phyloP scores from a whole-genome alignment of 2,329 filamentous ascomycete species.

The Aspergillus proliferans region DNA sequence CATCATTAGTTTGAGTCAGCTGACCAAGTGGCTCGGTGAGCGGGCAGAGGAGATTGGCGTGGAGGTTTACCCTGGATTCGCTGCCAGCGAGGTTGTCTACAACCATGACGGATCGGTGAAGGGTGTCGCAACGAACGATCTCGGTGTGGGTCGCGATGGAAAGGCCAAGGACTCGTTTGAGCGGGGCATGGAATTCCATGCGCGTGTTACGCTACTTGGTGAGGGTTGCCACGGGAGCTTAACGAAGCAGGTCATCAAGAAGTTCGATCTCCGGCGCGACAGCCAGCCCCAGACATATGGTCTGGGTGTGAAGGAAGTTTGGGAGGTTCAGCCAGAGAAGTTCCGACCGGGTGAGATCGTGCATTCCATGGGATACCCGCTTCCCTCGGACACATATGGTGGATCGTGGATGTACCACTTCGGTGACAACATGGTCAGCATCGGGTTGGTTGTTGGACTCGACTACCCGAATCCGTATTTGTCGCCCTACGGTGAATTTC shows the following conservation, averaged over 20 bases:
- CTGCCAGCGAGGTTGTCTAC: slow-evolving; percentile 88
- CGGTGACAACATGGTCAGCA: slow-evolving; percentile 88
- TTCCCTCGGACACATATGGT: slow-evolving; percentile 84
- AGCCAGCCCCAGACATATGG: slow-evolving; percentile 94
- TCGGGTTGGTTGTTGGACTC: slow-evolving; percentile 85
- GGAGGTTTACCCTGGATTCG: slow-evolving; percentile 93
- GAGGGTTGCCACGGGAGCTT: slow-evolving; percentile 95
- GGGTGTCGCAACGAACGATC: slow-evolving; percentile 92
- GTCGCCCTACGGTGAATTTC: slow-evolving; percentile 91
- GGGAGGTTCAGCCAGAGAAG: slow-evolving; percentile 91
- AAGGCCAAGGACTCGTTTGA: slow-evolving; percentile 87
- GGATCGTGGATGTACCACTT: slow-evolving; percentile 99
- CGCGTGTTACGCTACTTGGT: slow-evolving; percentile 79
- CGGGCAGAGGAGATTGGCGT: slow-evolving; percentile 94
- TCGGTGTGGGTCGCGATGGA: slow-evolving; percentile 75
- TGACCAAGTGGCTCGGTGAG: slow-evolving; percentile 92
- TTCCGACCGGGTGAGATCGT: slow-evolving; percentile 79
- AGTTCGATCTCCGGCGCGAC: slow-evolving; percentile 82
- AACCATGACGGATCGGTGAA: slow-evolving; percentile 77
- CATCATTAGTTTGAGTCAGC: slow-evolving; percentile 90
- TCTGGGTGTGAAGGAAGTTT: slow-evolving; percentile 91
- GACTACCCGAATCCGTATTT: slow-evolving; percentile 97
- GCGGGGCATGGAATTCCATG: slow-evolving; percentile 97
- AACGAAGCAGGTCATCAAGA: slow-evolving; percentile 90
- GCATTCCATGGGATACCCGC: slow-evolving; percentile 88